These are phyloP conservation scores for Xanthoceras sorbifolium DNA, from an alignment of 345 rosid species.

Conservation along the genomic window DNA sequence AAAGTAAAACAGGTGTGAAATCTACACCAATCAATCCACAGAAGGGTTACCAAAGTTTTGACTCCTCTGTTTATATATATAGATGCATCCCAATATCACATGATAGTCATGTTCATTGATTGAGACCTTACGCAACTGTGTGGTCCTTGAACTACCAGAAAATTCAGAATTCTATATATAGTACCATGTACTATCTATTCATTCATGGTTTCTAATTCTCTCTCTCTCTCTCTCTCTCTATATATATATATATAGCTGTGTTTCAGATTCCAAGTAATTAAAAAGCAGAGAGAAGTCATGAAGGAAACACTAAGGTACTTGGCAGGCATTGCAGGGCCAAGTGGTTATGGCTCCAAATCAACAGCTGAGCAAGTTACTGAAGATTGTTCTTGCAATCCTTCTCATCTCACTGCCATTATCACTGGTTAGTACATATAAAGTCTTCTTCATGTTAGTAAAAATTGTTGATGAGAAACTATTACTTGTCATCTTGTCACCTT, in stretches of 20 bases:
- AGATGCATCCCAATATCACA: too few relatives aligned
- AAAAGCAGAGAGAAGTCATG: constrained; percentile 43
- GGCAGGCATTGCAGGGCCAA: constrained; percentile 94
- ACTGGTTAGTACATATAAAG: constrained; percentile 46
- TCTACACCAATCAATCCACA: constrained; percentile 23
- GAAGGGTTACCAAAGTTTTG: neutral
- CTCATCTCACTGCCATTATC: constrained; percentile 62
- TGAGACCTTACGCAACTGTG: neutral
- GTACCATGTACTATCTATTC: constrained; percentile 24
- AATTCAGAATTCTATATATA: constrained; percentile 5
- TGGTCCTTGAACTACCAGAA: constrained; percentile 23
- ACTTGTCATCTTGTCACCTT: constrained; percentile 12
- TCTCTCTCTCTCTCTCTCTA: constrained; percentile 31
- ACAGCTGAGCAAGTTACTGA: constrained; percentile 83
- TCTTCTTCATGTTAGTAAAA: neutral
- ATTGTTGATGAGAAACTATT: neutral
- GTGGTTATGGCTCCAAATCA: constrained; percentile 90
- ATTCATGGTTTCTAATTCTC: constrained; percentile 13
- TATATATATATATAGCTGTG: too few relatives aligned
- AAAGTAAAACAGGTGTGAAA: neutral
- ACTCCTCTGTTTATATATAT: too few relatives aligned
- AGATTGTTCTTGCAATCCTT: constrained; percentile 26
- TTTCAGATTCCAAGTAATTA: constrained; percentile 17
- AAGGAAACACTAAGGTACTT: constrained; percentile 76
- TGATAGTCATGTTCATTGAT: constrained; percentile 3